phyloP scores from a whole-genome alignment of 441 rosid species.

The Erodium chrysanthum region DNA sequence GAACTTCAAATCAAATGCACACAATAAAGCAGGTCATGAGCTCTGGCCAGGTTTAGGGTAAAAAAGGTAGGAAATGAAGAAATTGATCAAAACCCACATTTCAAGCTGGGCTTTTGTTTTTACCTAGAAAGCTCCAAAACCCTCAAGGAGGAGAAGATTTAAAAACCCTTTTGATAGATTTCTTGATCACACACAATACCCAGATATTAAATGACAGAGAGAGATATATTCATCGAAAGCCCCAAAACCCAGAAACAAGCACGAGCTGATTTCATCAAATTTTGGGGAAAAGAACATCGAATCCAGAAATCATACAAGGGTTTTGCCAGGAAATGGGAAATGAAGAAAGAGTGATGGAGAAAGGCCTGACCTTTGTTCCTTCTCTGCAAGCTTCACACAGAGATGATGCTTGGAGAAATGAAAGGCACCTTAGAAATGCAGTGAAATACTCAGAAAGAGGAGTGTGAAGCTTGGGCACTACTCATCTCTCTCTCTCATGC shows the following conservation, averaged over 20 bases:
- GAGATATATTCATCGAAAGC: neutral
- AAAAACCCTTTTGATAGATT: neutral
- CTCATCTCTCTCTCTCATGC: slow-evolving; percentile 25
- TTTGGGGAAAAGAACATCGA: neutral
- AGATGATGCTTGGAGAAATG: neutral
- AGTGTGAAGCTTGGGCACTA: slow-evolving; percentile 51
- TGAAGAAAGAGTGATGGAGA: neutral
- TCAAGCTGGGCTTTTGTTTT: neutral
- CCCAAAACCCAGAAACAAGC: neutral
- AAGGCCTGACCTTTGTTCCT: neutral
- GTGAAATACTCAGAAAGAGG: neutral
- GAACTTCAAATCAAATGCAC: neutral
- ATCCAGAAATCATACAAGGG: neutral
- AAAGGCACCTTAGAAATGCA: neutral
- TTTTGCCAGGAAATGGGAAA: neutral
- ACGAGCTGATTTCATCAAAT: neutral
- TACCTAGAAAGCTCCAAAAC: neutral
- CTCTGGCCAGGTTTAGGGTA: neutral
- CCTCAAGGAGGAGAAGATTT: neutral
- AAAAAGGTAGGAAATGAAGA: neutral
- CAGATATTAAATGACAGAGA: neutral
- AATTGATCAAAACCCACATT: neutral
- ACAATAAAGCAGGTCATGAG: neutral
- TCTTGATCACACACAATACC: neutral
- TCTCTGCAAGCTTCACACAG: neutral